A percentile compares a stretch with the other conserved stretches of the same genome.
Evolutionary conservation across 768 basidiomycete species (phyloP).

Genomic region (Lentinula sp.): DNA sequence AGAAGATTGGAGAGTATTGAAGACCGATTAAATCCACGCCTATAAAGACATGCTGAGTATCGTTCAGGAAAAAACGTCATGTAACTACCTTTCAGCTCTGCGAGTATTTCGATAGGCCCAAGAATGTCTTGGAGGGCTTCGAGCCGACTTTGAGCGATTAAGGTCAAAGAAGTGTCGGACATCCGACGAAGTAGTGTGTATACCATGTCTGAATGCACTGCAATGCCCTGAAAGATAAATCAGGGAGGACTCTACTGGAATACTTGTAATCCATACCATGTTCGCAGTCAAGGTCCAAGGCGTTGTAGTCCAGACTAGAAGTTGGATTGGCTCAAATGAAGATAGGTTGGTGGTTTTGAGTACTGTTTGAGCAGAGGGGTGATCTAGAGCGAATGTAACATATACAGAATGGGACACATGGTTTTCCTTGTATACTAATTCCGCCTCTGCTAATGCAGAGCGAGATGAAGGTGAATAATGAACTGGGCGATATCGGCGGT

Average conservation of each 20-base stretch:
- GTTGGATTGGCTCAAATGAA: slow-evolving; percentile 26
- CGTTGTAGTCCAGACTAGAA: slow-evolving; percentile 96
- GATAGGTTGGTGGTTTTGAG: neutral
- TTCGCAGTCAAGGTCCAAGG: slow-evolving; percentile 97
- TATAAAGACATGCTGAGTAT: slow-evolving; percentile 15
- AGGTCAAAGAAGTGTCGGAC: slow-evolving; percentile 20
- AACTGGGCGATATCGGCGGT: slow-evolving; percentile 82
- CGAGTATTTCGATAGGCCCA: slow-evolving; percentile 29
- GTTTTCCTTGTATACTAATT: slow-evolving; percentile 84
- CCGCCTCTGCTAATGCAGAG: slow-evolving; percentile 93
- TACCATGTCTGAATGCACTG: slow-evolving; percentile 66
- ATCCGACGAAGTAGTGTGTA: slow-evolving; percentile 49
- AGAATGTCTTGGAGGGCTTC: slow-evolving; percentile 30
- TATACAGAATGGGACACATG: slow-evolving; percentile 87
- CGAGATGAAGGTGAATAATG: slow-evolving; percentile 93
- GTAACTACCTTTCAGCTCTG: slow-evolving; percentile 29
- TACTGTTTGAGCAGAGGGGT: slow-evolving; percentile 6
- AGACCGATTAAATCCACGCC: slow-evolving; percentile 55
- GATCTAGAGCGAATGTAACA: slow-evolving; percentile 67
- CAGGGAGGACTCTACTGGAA: neutral
- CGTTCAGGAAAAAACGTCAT: neutral
- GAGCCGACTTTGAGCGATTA: slow-evolving; percentile 50
- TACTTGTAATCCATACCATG: slow-evolving; percentile 50
- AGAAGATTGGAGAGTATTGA: slow-evolving; percentile 60
- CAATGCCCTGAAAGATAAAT: slow-evolving; percentile 63